Evolutionary conservation across 2,329 filamentous ascomycete species (phyloP).

Genomic region (Drechmeria coniospora): DNA sequence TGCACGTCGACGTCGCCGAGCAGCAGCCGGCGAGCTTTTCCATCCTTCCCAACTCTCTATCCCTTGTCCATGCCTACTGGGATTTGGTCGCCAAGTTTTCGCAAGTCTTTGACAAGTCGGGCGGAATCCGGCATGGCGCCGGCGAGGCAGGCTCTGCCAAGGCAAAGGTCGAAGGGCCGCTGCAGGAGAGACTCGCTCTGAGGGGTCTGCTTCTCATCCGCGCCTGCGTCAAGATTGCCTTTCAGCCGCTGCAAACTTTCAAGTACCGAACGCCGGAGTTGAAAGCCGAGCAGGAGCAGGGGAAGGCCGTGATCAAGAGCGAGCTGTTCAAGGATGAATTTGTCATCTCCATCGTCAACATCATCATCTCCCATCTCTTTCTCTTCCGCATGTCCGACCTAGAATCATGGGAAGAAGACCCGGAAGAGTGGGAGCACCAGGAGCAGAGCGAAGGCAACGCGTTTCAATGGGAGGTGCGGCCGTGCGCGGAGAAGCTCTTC

Average conservation of each 20-base stretch:
- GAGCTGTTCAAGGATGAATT: slow-evolving; percentile 64
- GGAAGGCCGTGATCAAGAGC: slow-evolving; percentile 52
- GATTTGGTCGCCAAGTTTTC: slow-evolving; percentile 62
- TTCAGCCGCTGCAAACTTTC: slow-evolving; percentile 67
- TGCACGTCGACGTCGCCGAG: slow-evolving; percentile 76
- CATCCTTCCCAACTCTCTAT: slow-evolving; percentile 62
- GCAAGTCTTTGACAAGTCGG: slow-evolving; percentile 51
- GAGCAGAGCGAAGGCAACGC: slow-evolving; percentile 74
- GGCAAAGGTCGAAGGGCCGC: slow-evolving; percentile 39
- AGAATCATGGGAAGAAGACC: slow-evolving; percentile 83
- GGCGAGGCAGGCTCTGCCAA: slow-evolving; percentile 24
- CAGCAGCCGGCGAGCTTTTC: slow-evolving; percentile 71
- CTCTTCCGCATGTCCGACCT: slow-evolving; percentile 75
- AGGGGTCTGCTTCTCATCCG: slow-evolving; percentile 72
- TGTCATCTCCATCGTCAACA: slow-evolving; percentile 66
- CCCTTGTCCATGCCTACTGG: slow-evolving; percentile 76
- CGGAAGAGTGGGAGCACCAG: slow-evolving; percentile 86
- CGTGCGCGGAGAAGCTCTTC: slow-evolving; percentile 88
- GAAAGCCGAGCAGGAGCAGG: slow-evolving; percentile 60
- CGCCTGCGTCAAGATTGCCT: slow-evolving; percentile 72
- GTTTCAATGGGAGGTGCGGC: slow-evolving; percentile 84
- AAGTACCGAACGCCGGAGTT: slow-evolving; percentile 62
- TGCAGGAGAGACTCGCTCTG: slow-evolving; percentile 66
- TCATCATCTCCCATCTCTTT: slow-evolving; percentile 76
- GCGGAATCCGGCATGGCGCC: slow-evolving; percentile 33